Base-by-base conservation (phyloP, 768 basidiomycete species). In the Guyanaporus albipodus region DNA sequence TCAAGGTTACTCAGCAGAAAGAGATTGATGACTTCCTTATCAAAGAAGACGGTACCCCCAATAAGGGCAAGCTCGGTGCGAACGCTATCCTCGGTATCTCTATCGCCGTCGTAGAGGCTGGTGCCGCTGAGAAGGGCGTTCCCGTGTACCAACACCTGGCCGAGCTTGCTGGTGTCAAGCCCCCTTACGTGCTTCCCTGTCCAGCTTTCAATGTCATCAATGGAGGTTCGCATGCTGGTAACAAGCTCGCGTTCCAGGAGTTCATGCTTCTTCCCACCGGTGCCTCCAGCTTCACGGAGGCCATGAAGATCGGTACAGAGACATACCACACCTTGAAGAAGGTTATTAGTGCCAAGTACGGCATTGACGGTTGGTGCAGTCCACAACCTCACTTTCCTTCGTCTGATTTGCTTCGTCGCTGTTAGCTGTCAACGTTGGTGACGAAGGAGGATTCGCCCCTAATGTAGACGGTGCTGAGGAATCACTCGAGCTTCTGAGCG, bases 201-300 rank as follows among this genome's bases (percentile, higher is more conserved):
- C 96, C 96, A 38, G 83, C 90, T 49, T 93, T 99, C 82, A 99
- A 99, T 69, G 96, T 99, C 61, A 99, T 99, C 78, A 99, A 99
- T 73, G 96, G 96, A 70, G 96, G 96, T 55, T 97, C 95, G 53
- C 96, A 99, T 68, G 96, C 96, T 49, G 96, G 96, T 41, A 99
- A 99, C 81, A 94, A 95, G 73, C 88, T 99, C 54, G 96, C 96
- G 31, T 99, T 98, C 90, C 96, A 99, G 73, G 96, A 99, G 73
- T 99, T 99, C 79, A 98, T 99, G 96, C 79, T 99, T 58, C 79
- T 97, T 53, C 95, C 96, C 52, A 94, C 92, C 51, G 95, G 94
- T 42, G 96, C 96, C 42, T 59, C 76, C 15, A 79, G 78, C 49
- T 99, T 98, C 79, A 83, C 89, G 26, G 94, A 99, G 77, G 93